phyloP scores from a whole-genome alignment of 495 filamentous ascomycete species.

The Neurospora hispaniola region DNA sequence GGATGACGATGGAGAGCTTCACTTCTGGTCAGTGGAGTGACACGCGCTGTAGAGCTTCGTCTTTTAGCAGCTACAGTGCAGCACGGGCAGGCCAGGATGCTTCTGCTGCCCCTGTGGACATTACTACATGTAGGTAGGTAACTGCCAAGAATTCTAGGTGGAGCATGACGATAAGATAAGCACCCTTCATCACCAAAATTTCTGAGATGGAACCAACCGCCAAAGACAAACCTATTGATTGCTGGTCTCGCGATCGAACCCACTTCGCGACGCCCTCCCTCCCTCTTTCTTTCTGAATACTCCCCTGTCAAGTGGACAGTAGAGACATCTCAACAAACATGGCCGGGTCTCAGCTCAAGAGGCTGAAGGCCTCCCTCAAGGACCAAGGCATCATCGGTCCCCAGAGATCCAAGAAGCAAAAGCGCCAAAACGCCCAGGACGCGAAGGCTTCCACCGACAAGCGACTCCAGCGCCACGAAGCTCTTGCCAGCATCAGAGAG shows the following conservation, averaged over 20 bases:
- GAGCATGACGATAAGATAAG: not conserved
- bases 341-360: conserved; percentile 93
- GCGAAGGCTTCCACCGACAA: conserved; percentile 51
- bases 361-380: conserved; percentile 77
- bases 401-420: conserved; percentile 86
- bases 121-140: not conserved
- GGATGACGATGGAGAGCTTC: not conserved
- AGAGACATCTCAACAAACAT: conserved; percentile 37
- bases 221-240: not conserved
- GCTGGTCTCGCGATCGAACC: not conserved
- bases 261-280: not conserved
- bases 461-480: conserved; percentile 58
- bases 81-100: not conserved
- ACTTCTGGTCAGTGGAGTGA: not conserved
- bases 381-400: conserved; percentile 82
- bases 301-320: not conserved
- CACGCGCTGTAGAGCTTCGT: not conserved
- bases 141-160: not conserved
- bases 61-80: not conserved
- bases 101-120: conserved; percentile 7
- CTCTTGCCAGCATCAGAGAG: conserved; percentile 76
- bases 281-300: not conserved
- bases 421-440: conserved; percentile 58
- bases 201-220: not conserved
- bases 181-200: conserved; percentile 20